Evolutionary conservation across 371 early-diverging fungal genomes (phyloP).

Genomic region (Phascolomyces articulosus): DNA sequence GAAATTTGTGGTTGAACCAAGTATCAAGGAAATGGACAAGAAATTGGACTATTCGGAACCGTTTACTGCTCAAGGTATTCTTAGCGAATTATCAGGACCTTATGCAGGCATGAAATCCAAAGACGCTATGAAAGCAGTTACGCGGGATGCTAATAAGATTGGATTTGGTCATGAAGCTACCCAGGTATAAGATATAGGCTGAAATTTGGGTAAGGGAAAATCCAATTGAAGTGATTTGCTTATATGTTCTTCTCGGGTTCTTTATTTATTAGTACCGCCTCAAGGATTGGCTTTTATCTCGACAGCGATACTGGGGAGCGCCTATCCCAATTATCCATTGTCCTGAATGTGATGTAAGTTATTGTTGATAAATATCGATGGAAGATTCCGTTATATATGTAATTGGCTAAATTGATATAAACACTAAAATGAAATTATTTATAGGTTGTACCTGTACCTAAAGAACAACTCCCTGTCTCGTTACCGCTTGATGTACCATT

Average conservation of each 20-base stretch:
- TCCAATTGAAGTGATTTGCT: too few species aligned
- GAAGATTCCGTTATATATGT: too few species aligned
- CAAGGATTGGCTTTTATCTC: conserved; percentile 97
- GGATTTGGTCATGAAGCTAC: conserved; percentile 60
- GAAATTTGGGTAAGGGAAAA: too few species aligned
- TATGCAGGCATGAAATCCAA: conserved; percentile 62
- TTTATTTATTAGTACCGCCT: conserved; percentile 63
- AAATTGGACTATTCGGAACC: conserved; percentile 24
- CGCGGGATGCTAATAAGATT: conserved; percentile 49
- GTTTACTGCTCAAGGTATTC: conserved; percentile 60
- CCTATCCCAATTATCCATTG: conserved; percentile 98
- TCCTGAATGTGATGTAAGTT: conserved; percentile 67
- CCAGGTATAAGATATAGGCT: conserved; percentile 42
- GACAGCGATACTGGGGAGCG: conserved; percentile 99
- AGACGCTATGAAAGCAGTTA: conserved; percentile 63
- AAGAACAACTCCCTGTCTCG: conserved; percentile 77
- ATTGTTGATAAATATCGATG: too few species aligned
- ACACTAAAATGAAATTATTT: too few species aligned
- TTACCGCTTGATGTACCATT: conserved; percentile 72
- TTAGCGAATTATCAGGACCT: conserved; percentile 57
- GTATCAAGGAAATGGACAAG: conserved; percentile 28
- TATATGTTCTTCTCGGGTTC: too few species aligned
- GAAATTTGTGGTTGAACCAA: conserved; percentile 55
- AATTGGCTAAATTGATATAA: too few species aligned
- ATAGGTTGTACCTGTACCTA: conserved; percentile 79